phyloP scores from a whole-genome alignment of 164 flowering plant species.

The Euptelea pleiosperma region DNA sequence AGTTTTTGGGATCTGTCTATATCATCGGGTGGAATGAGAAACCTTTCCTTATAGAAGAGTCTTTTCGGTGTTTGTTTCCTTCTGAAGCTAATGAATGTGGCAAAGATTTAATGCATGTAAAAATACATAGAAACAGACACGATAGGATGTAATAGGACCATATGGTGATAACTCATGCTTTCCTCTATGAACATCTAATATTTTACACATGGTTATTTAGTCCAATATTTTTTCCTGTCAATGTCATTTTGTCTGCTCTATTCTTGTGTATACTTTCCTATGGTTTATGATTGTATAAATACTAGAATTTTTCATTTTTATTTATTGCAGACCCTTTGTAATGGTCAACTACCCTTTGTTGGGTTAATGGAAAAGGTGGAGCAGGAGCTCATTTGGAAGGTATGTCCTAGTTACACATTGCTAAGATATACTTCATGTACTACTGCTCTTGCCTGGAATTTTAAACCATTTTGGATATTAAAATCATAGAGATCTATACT shows the following conservation, averaged over 20 bases:
- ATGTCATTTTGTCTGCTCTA: background rate
- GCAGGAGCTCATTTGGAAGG: constrained; percentile 92
- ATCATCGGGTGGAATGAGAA: background rate
- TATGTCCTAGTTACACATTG: constrained; percentile 22
- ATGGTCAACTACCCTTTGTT: constrained; percentile 82
- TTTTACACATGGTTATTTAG: background rate
- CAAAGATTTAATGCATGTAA: too few species aligned
- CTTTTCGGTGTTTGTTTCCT: background rate
- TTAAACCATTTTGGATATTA: background rate
- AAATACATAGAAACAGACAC: constrained; percentile 3
- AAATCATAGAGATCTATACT: background rate
- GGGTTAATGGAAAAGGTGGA: constrained; percentile 80
- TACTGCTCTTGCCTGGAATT: constrained; percentile 6
- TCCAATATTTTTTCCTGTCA: background rate
- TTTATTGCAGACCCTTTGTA: constrained; percentile 62
- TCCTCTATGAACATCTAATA: background rate
- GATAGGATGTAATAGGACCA: background rate
- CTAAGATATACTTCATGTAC: background rate
- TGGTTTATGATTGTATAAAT: background rate
- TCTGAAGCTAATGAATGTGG: background rate
- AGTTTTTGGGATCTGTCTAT: background rate
- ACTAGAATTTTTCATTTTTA: background rate
- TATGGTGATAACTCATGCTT: background rate
- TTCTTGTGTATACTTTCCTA: background rate
- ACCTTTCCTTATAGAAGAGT: background rate